Evolutionary conservation across 352 stramenopile genomes (phyloP), one percentile per base, ranked within the genome.

Genomic region (Saprolegnia parasitica): DNA sequence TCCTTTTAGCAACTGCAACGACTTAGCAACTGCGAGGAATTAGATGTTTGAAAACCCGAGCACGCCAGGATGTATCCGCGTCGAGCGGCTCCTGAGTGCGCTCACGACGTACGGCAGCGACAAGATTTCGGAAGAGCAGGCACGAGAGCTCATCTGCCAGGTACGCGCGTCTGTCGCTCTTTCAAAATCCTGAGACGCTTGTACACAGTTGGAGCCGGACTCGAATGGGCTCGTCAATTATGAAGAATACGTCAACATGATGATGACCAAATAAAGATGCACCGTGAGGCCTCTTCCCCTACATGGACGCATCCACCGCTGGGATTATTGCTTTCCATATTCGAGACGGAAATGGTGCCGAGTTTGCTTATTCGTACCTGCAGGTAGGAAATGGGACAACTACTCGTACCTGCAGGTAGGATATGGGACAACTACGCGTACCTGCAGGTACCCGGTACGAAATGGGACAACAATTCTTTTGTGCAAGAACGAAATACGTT

Each of bases 211-310:
- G 4, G 91, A 98, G 68, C 88, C 88, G 21, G 93, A 98, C 67
- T 81, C 88, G 54, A 84, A 96, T 50, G 93, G 91, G 21, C 86
- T 96, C 71, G 95, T 98, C 73, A 96, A 98, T 77, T 98, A 96
- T 72, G 67, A 92, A 20, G 89, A 97, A 58, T 98, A 97, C 73
- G 87, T 98, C 11, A 97, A 97, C 72, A 98, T 98, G 84, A 98
- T 98, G 91, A 97, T 97, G 90, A 84, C 78, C 16, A 81, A 93
- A 76, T 91, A 84, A 72, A 73, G 54, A 26, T 46, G 18, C 11
- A 45, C 23, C 21, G 21, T 23, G 26, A 46, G 0, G 21, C 46
- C 9, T 65, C 5, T 46, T 65, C 2, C 49, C 49, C 21, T 49
- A n/a, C 16, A 32, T 65, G 20, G 26, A 42, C 18, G 26, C 21